Percentiles rank a stretch among this genome's conserved stretches.
These are phyloP conservation scores for Kickxella alabastrina DNA, from an alignment of 192 early-diverging fungal genomes.

Conservation along the genomic window DNA sequence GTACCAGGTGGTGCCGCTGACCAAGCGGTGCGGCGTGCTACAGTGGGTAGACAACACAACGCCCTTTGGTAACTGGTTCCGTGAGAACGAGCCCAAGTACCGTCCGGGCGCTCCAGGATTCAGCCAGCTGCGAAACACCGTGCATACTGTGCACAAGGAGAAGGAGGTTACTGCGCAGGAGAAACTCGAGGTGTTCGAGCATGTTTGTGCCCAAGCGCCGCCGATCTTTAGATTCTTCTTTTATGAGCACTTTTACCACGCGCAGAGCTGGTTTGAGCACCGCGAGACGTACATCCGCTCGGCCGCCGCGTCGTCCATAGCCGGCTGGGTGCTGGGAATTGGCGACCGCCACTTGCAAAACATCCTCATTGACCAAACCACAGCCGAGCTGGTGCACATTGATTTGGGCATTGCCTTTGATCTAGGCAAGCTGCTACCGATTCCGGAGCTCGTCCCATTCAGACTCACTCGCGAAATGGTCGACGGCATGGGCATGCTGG, in stretches of 20 bases:
- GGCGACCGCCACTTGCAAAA: conserved; percentile 95
- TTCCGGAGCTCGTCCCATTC: conserved; percentile 91
- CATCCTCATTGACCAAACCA: conserved; percentile 75
- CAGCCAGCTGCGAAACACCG: conserved; percentile 38
- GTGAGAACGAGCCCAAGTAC: conserved; percentile 57
- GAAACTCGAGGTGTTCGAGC: conserved; percentile 55
- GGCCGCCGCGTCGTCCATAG: conserved; percentile 80
- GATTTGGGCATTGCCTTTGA: conserved; percentile 98
- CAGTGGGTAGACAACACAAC: conserved; percentile 88
- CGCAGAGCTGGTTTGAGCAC: conserved; percentile 73
- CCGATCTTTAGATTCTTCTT: conserved; percentile 73
- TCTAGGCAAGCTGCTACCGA: conserved; percentile 77
- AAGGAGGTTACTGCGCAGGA: conserved; percentile 52
- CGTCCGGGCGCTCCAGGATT: conserved; percentile 33
- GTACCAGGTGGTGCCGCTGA: conserved; percentile 84
- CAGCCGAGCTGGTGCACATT: conserved; percentile 90
- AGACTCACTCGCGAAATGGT: conserved; percentile 86
- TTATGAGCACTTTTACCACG: conserved; percentile 68
- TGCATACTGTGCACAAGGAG: conserved; percentile 30
- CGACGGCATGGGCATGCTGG: conserved; percentile 81
- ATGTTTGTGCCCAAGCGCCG: conserved; percentile 49
- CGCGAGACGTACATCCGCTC: conserved; percentile 71
- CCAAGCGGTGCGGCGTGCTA: conserved; percentile 85
- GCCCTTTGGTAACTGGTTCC: conserved; percentile 64
- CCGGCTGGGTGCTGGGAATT: conserved; percentile 84